These are phyloP conservation scores for Claviceps citrina DNA, from an alignment of 2,329 filamentous ascomycete species.

Conservation along the genomic window DNA sequence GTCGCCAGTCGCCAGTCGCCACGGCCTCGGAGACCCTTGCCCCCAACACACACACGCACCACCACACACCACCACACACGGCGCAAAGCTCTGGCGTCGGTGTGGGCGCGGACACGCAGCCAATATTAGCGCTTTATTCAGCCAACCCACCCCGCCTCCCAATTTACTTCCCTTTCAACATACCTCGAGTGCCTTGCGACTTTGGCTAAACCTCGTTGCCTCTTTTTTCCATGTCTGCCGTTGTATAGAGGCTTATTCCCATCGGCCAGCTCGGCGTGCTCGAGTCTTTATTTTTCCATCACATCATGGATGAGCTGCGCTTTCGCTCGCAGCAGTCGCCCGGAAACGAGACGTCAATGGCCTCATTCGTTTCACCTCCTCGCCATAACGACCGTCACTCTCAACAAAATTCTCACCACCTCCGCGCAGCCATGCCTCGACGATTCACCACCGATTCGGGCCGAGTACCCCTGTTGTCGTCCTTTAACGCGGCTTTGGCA, in stretches of 20 bases:
- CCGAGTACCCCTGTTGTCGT: slow-evolving; percentile 60
- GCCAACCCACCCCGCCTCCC: slow-evolving; percentile 15
- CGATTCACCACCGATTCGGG: slow-evolving; percentile 89
- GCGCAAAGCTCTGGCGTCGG: not conserved
- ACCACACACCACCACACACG: too few relatives aligned
- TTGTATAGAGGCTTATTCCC: slow-evolving; percentile 15
- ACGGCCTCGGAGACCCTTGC: slow-evolving; percentile 8
- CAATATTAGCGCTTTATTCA: slow-evolving; percentile 10
- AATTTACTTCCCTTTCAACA: slow-evolving; percentile 15
- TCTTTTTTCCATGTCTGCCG: slow-evolving; percentile 23
- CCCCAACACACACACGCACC: too few relatives aligned
- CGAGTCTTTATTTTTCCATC: slow-evolving; percentile 21
- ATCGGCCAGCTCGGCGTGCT: slow-evolving; percentile 24
- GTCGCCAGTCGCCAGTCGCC: slow-evolving; percentile 1
- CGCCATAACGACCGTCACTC: slow-evolving; percentile 52
- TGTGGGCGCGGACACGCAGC: slow-evolving; percentile 1
- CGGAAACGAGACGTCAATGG: slow-evolving; percentile 59
- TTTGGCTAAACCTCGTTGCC: slow-evolving; percentile 16
- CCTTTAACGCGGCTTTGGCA: slow-evolving; percentile 29
- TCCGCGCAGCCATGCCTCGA: slow-evolving; percentile 64
- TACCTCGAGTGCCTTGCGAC: slow-evolving; percentile 11
- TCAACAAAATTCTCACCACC: slow-evolving; percentile 42
- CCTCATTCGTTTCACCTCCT: slow-evolving; percentile 57
- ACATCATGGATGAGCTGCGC: slow-evolving; percentile 58
- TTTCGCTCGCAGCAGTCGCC: slow-evolving; percentile 66